A percentile compares a stretch with the other conserved stretches of the same genome.
Evolutionary conservation across 2,329 filamentous ascomycete species (phyloP).

Genomic region (Talaromyces sp.): DNA sequence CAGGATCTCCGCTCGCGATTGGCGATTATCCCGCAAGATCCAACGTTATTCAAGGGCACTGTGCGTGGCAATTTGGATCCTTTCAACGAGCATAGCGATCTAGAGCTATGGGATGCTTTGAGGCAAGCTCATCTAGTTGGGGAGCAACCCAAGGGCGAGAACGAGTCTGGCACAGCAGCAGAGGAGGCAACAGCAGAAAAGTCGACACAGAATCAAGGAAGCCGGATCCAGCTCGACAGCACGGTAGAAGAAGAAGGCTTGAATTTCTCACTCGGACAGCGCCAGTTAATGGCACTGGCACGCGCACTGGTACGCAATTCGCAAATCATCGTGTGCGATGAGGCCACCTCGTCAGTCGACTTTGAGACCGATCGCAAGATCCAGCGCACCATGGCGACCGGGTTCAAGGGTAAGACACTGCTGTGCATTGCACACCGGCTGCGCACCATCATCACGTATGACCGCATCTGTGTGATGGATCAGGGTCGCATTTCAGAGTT

Average conservation of each 20-base stretch:
- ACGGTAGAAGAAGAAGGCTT: slow-evolving; percentile 89
- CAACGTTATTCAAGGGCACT: slow-evolving; percentile 41
- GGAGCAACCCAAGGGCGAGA: slow-evolving; percentile 35
- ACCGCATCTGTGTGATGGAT: slow-evolving; percentile 97
- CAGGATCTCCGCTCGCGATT: slow-evolving; percentile 39
- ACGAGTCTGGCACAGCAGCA: slow-evolving; percentile 29
- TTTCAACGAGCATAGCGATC: slow-evolving; percentile 41
- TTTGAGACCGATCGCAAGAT: slow-evolving; percentile 98
- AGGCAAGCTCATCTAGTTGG: slow-evolving; percentile 44
- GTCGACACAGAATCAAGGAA: neutral
- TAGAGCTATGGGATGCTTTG: slow-evolving; percentile 45
- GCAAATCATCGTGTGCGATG: slow-evolving; percentile 94
- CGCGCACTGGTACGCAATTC: slow-evolving; percentile 81
- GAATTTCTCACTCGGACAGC: slow-evolving; percentile 92
- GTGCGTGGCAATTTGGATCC: slow-evolving; percentile 44
- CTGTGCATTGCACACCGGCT: slow-evolving; percentile 90
- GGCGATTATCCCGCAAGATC: slow-evolving; percentile 45
- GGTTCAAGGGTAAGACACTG: slow-evolving; percentile 80
- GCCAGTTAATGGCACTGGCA: slow-evolving; percentile 91
- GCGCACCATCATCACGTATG: slow-evolving; percentile 88
- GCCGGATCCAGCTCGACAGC: slow-evolving; percentile 76
- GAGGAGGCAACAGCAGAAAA: slow-evolving; percentile 33
- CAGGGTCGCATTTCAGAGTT: slow-evolving; percentile 81
- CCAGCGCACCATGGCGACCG: slow-evolving; percentile 78
- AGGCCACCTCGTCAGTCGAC: slow-evolving; percentile 88